phyloP scores from a whole-genome alignment of 2,329 filamentous ascomycete species.

The Colletotrichum gloeosporioides region DNA sequence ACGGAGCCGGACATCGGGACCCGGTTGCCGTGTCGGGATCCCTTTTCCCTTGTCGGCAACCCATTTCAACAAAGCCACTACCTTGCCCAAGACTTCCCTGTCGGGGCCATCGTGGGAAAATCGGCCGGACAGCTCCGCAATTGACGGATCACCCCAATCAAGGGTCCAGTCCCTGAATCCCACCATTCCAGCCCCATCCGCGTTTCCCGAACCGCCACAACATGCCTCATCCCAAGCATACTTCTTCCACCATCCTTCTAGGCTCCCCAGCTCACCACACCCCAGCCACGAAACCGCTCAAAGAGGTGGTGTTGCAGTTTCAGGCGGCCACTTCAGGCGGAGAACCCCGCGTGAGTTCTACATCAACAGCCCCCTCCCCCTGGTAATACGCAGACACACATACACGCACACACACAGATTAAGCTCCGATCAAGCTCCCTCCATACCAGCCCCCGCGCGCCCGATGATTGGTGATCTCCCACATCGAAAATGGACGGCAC shows the following conservation, averaged over 20 bases:
- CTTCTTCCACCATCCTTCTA: neutral
- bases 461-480: neutral
- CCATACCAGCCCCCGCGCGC: neutral
- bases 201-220: neutral
- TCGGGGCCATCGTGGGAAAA: neutral
- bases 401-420: neutral
- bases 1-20: neutral
- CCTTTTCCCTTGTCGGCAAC: neutral
- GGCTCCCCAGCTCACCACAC: neutral
- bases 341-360: neutral
- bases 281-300: neutral
- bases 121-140: neutral
- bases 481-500: neutral
- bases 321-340: neutral
- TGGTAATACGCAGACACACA: neutral
- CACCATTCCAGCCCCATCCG: neutral
- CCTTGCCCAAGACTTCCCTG: neutral
- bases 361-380: too few relatives aligned
- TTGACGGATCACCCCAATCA: neutral
- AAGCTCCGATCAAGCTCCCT: neutral
- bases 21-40: neutral
- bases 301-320: neutral
- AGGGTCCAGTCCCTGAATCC: neutral
- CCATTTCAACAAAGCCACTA: neutral
- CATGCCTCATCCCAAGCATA: neutral